phyloP scores from a whole-genome alignment of 768 basidiomycete genomes.

The Suillus hirtellus region DNA sequence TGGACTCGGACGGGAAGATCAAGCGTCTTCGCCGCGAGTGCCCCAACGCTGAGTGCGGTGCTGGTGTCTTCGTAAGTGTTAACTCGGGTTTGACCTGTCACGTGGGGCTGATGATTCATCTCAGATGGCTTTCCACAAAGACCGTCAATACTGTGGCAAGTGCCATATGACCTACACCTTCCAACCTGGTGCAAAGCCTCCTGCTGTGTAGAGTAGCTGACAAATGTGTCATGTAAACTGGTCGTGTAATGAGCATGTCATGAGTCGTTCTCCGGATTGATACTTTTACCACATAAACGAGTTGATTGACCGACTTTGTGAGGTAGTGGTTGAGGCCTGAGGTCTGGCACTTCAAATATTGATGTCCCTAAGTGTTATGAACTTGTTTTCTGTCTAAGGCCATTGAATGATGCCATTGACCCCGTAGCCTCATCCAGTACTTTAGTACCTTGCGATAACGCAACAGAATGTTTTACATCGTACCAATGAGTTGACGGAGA shows the following conservation, averaged over 20 bases:
- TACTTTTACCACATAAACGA: background rate
- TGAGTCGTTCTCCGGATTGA: background rate
- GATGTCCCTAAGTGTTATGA: background rate
- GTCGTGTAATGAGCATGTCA: background rate
- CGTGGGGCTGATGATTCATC: slow-evolving; percentile 18
- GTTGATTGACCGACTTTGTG: background rate
- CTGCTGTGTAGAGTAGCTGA: slow-evolving; percentile 50
- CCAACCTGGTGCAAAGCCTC: slow-evolving; percentile 77
- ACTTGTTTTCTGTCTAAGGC: background rate
- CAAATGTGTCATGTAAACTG: background rate
- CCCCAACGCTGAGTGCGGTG: slow-evolving; percentile 79
- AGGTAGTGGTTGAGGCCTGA: background rate
- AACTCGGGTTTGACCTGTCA: background rate
- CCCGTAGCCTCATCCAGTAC: too few relatives aligned
- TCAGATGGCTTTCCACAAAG: slow-evolving; percentile 98
- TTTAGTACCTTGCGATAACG: too few relatives aligned
- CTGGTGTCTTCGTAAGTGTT: slow-evolving; percentile 75
- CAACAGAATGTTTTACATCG: too few relatives aligned
- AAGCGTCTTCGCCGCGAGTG: slow-evolving; percentile 99
- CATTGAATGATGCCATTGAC: background rate
- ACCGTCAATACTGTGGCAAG: slow-evolving; percentile 98
- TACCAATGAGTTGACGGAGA: too few relatives aligned
- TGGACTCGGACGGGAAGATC: slow-evolving; percentile 99
- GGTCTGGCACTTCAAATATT: background rate
- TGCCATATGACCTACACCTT: slow-evolving; percentile 88